These are phyloP conservation scores for Ophiocordyceps unilateralis DNA, from an alignment of 2,329 filamentous ascomycete genomes.

Conservation along the genomic window DNA sequence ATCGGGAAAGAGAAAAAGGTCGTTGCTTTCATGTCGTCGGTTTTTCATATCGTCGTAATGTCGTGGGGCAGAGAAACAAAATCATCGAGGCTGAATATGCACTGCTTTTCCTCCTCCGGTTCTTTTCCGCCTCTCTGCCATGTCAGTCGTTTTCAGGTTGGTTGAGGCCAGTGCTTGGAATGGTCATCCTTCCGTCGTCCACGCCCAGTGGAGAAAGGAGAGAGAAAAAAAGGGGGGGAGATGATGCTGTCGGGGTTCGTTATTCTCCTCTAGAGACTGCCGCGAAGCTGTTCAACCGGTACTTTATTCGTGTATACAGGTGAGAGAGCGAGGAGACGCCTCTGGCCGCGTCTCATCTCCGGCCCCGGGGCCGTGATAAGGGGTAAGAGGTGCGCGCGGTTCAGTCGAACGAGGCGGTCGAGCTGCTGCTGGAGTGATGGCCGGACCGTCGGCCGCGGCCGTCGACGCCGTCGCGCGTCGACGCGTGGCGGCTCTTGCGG, in stretches of 20 bases:
- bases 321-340: background rate
- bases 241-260: constrained; percentile 3
- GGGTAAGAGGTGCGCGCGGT: background rate
- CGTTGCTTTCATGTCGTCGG: background rate
- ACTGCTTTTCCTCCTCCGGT: background rate
- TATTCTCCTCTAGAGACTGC: constrained; percentile 13
- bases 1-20: background rate
- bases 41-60: background rate
- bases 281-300: constrained; percentile 21
- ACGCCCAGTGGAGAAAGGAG: too few species aligned
- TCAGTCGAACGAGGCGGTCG: constrained; percentile 41
- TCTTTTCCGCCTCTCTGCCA: background rate
- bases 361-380: background rate
- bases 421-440: constrained; percentile 45
- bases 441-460: constrained; percentile 32
- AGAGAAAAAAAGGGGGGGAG: too few species aligned
- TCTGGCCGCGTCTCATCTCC: background rate
- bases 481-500: constrained; percentile 34
- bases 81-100: too few species aligned
- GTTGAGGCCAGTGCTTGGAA: too few species aligned
- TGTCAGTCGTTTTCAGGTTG: background rate
- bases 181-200: too few species aligned
- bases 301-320: constrained; percentile 9
- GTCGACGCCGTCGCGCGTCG: constrained; percentile 26
- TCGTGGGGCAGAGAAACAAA: too few species aligned